These are phyloP conservation scores for Nakazawaea ernobii DNA, from an alignment of 805 yeast species.

Conservation along the genomic window DNA sequence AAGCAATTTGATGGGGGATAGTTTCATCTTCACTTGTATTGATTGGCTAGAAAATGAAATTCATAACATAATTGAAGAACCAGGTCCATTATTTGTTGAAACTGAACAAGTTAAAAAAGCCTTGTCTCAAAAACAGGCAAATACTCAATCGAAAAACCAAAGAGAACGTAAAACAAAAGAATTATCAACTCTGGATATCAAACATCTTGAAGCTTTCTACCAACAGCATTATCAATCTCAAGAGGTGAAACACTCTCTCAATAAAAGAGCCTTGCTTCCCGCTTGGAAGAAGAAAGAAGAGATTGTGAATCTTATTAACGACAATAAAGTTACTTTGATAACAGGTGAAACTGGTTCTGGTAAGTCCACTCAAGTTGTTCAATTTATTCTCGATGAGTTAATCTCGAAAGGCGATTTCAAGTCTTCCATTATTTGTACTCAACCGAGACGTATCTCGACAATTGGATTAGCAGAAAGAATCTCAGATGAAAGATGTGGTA, in stretches of 20 bases:
- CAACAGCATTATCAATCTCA: slow-evolving; percentile 22
- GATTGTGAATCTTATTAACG: slow-evolving; percentile 49
- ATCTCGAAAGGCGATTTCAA: slow-evolving; percentile 40
- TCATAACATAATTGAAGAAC: slow-evolving; percentile 53
- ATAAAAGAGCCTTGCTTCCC: slow-evolving; percentile 56
- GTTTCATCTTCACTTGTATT: slow-evolving; percentile 58
- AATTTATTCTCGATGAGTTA: slow-evolving; percentile 72
- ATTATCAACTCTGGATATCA: slow-evolving; percentile 21
- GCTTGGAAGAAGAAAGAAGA: slow-evolving; percentile 71
- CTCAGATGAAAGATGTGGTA: slow-evolving; percentile 68
- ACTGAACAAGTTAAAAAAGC: background rate
- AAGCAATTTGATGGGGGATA: slow-evolving; percentile 55
- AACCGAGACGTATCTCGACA: slow-evolving; percentile 93
- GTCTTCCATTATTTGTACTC: slow-evolving; percentile 76
- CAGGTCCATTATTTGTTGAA: slow-evolving; percentile 56
- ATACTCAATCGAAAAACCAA: slow-evolving; percentile 11
- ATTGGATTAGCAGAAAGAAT: slow-evolving; percentile 93
- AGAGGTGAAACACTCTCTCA: slow-evolving; percentile 30
- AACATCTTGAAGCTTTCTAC: slow-evolving; percentile 29
- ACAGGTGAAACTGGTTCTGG: slow-evolving; percentile 99
- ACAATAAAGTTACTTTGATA: slow-evolving; percentile 63
- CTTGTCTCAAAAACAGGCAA: slow-evolving; percentile 1
- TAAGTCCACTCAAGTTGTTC: slow-evolving; percentile 92
- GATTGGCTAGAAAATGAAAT: slow-evolving; percentile 76
- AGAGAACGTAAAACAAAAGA: slow-evolving; percentile 16